Percentiles rank a stretch among this genome's conserved stretches.
Evolutionary conservation across 441 rosid genomes (phyloP).

Genomic region (Theobroma grandiflorum): DNA sequence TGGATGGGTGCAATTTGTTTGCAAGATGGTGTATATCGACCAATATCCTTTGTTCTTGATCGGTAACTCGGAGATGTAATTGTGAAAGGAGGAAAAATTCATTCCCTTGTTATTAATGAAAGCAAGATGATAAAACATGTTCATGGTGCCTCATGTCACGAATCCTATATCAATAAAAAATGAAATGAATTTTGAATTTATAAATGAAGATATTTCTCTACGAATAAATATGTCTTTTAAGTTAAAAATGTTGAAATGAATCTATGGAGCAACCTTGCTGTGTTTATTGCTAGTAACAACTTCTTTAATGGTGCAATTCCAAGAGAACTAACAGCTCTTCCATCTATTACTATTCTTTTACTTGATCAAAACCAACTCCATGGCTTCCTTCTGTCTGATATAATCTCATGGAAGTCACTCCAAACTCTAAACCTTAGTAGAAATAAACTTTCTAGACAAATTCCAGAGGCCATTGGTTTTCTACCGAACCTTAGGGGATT

Average conservation of each 20-base stretch:
- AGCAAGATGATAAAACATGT: too few relatives aligned
- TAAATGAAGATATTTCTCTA: too few relatives aligned
- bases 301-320: constrained; percentile 56
- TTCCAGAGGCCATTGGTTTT: constrained; percentile 45
- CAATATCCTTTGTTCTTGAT: too few relatives aligned
- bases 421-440: constrained; percentile 45
- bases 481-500: constrained; percentile 35
- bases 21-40: too few relatives aligned
- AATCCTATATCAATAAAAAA: too few relatives aligned
- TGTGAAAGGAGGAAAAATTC: too few relatives aligned
- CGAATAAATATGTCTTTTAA: too few relatives aligned
- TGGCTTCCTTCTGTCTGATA: constrained; percentile 53
- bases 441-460: constrained; percentile 55
- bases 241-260: constrained; percentile 20
- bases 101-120: too few relatives aligned
- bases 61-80: too few relatives aligned
- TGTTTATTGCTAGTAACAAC: constrained; percentile 59
- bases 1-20: too few relatives aligned
- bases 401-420: constrained; percentile 57
- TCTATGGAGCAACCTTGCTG: constrained; percentile 44
- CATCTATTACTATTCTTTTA: constrained; percentile 35
- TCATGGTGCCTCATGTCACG: too few relatives aligned
- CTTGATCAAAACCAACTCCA: constrained; percentile 57
- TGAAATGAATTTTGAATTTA: too few relatives aligned
- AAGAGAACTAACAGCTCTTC: constrained; percentile 46